Evolutionary conservation across 2,329 filamentous ascomycete species (phyloP), one percentile per base, ranked within the genome.

Genomic region (Tolypocladium tropicale): DNA sequence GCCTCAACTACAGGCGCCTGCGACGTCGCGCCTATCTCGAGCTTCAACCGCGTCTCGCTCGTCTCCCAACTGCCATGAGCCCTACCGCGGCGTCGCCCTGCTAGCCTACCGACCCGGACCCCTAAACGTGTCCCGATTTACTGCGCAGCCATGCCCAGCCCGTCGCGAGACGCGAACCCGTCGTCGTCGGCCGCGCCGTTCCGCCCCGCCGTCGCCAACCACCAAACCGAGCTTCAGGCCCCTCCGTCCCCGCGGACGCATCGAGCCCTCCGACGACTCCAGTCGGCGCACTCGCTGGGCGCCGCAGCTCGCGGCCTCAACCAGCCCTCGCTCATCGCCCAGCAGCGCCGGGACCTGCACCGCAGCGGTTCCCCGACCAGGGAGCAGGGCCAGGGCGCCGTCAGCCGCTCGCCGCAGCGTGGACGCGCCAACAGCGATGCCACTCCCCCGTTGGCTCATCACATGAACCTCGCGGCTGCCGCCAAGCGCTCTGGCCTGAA

Each of bases 391-490:
- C 46, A 57, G 43, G 43, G 54, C 55, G 33, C 58, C 59, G 59
- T 60, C 61, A 60, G 62, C 61, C 74, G 70, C 61, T 78, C 78
- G 34, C 75, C 78, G 32, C 78, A 80, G 58, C 78, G 87, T 62
- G 79, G 77, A 43, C 80, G 88, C 66, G 85, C 88, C 52, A 90
- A 89, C 71, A 90, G 87, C 67, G 87, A 91, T 75, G 84, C 84
- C 55, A 78, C 79, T 23, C 65, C 69, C 32, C 66, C 68, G 60
- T 61, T 71, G 57, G 53, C 69, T 63, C 63, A 76, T 60, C 66
- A 73, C 68, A 62, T 70, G 70, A 64, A 68, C 64, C 57, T 69
- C 58, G 63, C 69, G 30, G 66, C 70, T 36, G 67, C 68, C 59
- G 60, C 70, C 60, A 70, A 69, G 57, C 69, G 72, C 37, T 62